phyloP scores from a whole-genome alignment of 768 basidiomycete genomes.

The Mycena leptocephala region DNA sequence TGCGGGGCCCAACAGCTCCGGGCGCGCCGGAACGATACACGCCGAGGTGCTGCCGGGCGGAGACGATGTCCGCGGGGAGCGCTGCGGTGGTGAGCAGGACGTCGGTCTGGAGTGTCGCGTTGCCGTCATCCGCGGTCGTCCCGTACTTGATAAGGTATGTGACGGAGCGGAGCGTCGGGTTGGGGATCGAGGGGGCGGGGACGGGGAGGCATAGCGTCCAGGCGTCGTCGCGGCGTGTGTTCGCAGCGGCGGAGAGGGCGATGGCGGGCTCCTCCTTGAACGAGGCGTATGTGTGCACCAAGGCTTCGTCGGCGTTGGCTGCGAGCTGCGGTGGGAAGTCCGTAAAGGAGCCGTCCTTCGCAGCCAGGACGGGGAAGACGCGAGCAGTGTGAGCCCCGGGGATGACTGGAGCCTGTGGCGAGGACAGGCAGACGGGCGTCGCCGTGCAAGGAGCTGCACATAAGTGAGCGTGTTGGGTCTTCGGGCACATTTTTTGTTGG shows the following conservation, averaged over 20 bases:
- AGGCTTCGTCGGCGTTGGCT: constrained; percentile 11
- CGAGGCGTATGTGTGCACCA: constrained; percentile 35
- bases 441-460: background rate
- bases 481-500: background rate
- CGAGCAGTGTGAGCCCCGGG: background rate
- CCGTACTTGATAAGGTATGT: constrained; percentile 41
- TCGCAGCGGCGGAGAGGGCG: constrained; percentile 7
- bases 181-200: constrained; percentile 8
- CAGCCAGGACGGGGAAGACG: background rate
- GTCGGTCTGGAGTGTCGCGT: constrained; percentile 43
- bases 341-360: background rate
- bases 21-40: background rate
- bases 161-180: constrained; percentile 40
- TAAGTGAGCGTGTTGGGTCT: background rate
- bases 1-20: background rate
- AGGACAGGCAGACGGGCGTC: background rate
- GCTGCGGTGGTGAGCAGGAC: constrained; percentile 27
- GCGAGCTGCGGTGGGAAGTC: constrained; percentile 2
- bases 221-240: constrained; percentile 4
- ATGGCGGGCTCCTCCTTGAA: constrained; percentile 34
- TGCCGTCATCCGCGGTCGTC: constrained; percentile 37
- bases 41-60: background rate
- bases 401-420: background rate
- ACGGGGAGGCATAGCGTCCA: constrained; percentile 36
- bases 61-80: constrained; percentile 13